phyloP scores from a whole-genome alignment of 192 early-diverging fungal species.

The Backusella liffmaniae region DNA sequence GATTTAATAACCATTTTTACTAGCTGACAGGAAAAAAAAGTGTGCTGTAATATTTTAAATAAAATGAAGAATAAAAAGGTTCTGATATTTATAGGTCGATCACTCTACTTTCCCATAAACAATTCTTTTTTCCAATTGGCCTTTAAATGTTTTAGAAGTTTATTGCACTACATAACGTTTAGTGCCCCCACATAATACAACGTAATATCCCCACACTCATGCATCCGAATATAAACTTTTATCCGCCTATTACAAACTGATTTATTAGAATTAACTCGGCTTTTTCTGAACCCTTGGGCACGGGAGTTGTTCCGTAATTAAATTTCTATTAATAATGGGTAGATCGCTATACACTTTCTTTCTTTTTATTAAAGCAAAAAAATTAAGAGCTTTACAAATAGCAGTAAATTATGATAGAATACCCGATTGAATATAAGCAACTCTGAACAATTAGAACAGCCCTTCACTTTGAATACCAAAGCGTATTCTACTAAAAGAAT shows the following conservation, averaged over 20 bases:
- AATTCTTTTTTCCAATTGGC: constrained; percentile 1
- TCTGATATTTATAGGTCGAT: background rate
- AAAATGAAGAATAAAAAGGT: background rate
- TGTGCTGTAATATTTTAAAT: background rate
- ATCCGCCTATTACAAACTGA: background rate
- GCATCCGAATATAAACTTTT: background rate
- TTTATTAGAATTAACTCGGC: background rate
- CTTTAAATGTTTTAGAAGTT: background rate
- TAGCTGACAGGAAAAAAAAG: background rate
- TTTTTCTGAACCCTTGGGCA: background rate
- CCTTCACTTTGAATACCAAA: background rate
- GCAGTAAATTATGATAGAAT: too few relatives aligned
- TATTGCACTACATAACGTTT: background rate
- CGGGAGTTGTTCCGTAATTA: background rate
- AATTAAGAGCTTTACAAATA: background rate
- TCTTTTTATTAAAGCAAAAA: background rate
- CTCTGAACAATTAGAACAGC: too few relatives aligned
- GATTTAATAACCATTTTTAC: constrained; percentile 12
- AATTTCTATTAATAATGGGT: background rate
- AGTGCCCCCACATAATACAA: background rate
- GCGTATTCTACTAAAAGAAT: background rate
- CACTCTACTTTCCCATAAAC: background rate
- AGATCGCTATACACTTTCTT: background rate
- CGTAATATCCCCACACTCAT: background rate
- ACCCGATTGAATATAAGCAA: too few relatives aligned